Evolutionary conservation across 192 early-diverging fungal species (phyloP).

Genomic region (Coemansia aciculifera): DNA sequence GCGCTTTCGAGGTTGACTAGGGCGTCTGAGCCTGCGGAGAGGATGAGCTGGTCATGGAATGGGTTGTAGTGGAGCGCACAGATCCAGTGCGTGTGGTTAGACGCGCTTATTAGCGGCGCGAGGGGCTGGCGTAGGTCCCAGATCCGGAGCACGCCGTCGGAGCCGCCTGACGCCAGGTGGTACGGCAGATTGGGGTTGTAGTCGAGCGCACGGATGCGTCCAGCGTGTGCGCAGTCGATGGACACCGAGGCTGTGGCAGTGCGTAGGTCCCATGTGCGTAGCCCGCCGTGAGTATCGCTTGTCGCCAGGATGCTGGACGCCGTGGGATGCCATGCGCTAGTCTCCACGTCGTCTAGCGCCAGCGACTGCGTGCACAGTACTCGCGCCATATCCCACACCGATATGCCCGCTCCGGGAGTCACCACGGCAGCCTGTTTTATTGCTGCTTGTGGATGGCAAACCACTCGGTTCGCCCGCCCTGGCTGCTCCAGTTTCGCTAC

Average conservation of each 20-base stretch:
- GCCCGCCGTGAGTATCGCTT: constrained; percentile 48
- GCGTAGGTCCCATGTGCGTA: constrained; percentile 71
- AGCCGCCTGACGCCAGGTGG: constrained; percentile 80
- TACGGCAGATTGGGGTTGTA: constrained; percentile 88
- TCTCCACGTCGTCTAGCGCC: constrained; percentile 32
- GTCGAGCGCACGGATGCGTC: constrained; percentile 71
- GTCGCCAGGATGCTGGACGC: constrained; percentile 51
- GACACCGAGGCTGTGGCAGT: constrained; percentile 46
- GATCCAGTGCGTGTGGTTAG: constrained; percentile 88
- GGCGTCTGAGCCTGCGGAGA: constrained; percentile 83
- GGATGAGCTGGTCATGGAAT: constrained; percentile 89
- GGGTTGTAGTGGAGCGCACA: constrained; percentile 83
- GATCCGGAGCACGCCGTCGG: constrained; percentile 82
- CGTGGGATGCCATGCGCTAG: constrained; percentile 36
- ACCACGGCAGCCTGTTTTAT: constrained; percentile 17
- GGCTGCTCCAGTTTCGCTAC: background rate
- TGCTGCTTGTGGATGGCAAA: constrained; percentile 17
- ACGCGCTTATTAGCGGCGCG: constrained; percentile 64
- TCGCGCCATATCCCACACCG: constrained; percentile 24
- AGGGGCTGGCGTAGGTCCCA: constrained; percentile 77
- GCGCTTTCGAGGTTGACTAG: constrained; percentile 84
- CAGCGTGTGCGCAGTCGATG: constrained; percentile 68
- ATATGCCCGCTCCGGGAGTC: constrained; percentile 9
- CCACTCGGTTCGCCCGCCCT: constrained; percentile 8
- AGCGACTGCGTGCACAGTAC: background rate